A percentile compares a stretch with the other conserved stretches of the same genome.
Evolutionary conservation across 768 basidiomycete genomes (phyloP).

Genomic region (Tricholomella constricta): DNA sequence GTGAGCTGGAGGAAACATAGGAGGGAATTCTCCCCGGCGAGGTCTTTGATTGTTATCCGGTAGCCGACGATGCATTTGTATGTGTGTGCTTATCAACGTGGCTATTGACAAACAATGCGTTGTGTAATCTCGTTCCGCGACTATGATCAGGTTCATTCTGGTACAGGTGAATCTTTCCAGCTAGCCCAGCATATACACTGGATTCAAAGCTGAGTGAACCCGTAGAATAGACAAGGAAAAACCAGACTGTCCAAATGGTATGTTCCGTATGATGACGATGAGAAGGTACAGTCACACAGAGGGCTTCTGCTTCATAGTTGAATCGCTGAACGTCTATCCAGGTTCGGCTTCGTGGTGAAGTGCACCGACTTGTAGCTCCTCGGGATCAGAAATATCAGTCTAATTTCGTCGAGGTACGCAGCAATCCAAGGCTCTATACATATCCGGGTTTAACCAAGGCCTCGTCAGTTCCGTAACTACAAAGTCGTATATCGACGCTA

Average conservation of each 20-base stretch:
- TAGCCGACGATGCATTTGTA: conserved; percentile 1
- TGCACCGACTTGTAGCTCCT: conserved; percentile 93
- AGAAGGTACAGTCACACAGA: conserved; percentile 65
- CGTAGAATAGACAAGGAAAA: conserved; percentile 96
- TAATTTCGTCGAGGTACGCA: conserved; percentile 93
- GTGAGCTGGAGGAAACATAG: too few species aligned
- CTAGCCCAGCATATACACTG: not conserved
- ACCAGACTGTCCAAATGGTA: conserved; percentile 98
- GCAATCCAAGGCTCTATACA: not conserved
- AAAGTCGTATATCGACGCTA: conserved; percentile 97
- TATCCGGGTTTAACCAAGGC: conserved; percentile 7
- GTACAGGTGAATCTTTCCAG: conserved; percentile 72
- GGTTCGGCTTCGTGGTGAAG: conserved; percentile 94
- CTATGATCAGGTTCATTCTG: conserved; percentile 97
- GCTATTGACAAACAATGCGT: conserved; percentile 15
- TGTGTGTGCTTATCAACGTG: conserved; percentile 14
- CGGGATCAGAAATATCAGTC: conserved; percentile 99
- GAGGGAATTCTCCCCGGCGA: too few species aligned
- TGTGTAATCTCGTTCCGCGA: conserved; percentile 7
- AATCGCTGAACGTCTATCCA: conserved; percentile 29
- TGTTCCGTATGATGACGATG: conserved; percentile 97
- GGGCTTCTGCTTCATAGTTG: not conserved
- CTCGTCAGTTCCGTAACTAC: conserved; percentile 87
- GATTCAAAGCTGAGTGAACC: not conserved
- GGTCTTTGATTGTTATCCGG: too few species aligned